Evolutionary conservation across 257 asterid species (phyloP).

Genomic region (Plectranthus barbatus): DNA sequence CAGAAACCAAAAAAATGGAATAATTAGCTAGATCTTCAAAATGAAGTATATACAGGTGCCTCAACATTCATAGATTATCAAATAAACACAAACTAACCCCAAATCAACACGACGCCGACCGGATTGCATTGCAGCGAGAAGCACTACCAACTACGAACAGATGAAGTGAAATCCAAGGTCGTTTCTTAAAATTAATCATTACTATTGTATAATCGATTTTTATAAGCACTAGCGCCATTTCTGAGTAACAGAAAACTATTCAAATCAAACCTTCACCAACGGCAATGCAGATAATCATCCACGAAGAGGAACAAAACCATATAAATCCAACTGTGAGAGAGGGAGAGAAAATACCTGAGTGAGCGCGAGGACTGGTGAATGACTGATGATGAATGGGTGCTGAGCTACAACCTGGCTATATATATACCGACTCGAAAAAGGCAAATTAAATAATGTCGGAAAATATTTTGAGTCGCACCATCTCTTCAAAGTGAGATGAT

Average conservation of each 20-base stretch:
- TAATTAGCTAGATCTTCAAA: constrained; percentile 27
- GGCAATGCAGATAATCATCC: background rate
- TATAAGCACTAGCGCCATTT: background rate
- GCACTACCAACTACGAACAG: background rate
- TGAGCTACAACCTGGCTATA: too few relatives aligned
- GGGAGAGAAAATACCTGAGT: constrained; percentile 15
- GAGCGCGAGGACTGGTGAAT: constrained; percentile 3
- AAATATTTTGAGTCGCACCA: too few relatives aligned
- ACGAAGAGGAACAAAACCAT: background rate
- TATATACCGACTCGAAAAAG: background rate
- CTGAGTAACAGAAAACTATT: background rate
- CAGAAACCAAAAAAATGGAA: background rate
- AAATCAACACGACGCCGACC: constrained; percentile 12
- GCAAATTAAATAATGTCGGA: background rate
- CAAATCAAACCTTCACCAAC: background rate
- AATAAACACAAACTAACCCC: background rate
- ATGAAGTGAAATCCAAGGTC: background rate
- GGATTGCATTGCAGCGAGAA: constrained; percentile 21
- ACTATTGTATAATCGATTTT: background rate
- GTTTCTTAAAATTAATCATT: background rate
- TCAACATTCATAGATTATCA: background rate
- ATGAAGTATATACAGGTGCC: background rate
- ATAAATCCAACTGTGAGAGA: background rate
- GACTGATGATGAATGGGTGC: constrained; percentile 1
- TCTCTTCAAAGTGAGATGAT: too few relatives aligned